These are phyloP conservation scores for Exophiala mesophila DNA, from an alignment of 2,329 filamentous ascomycete genomes.

Conservation along the genomic window DNA sequence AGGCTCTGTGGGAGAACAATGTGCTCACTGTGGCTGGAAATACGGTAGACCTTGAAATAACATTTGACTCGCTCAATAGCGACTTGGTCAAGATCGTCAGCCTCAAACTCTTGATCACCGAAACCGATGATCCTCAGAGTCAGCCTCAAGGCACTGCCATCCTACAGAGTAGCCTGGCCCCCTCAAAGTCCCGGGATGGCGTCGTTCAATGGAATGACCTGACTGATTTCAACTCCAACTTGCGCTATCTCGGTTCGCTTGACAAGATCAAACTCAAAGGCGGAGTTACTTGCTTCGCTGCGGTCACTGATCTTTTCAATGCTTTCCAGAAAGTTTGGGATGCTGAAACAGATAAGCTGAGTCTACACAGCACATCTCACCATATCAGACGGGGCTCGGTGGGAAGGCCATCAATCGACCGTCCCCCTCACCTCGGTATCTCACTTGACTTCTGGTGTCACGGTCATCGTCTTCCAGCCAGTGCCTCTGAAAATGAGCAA, in stretches of 20 bases:
- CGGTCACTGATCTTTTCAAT: constrained; percentile 40
- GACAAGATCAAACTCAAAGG: constrained; percentile 40
- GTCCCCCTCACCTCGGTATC: constrained; percentile 36
- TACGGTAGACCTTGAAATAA: constrained; percentile 44
- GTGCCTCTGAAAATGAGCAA: constrained; percentile 28
- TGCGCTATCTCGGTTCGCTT: constrained; percentile 38
- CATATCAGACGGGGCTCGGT: constrained; percentile 39
- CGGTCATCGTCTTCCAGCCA: constrained; percentile 1
- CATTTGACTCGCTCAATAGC: constrained; percentile 35
- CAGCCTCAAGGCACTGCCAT: constrained; percentile 41
- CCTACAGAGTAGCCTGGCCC: constrained; percentile 37
- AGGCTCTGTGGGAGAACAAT: constrained; percentile 45
- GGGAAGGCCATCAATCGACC: constrained; percentile 40
- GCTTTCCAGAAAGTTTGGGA: constrained; percentile 41
- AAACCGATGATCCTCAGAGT: constrained; percentile 35
- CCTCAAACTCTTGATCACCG: constrained; percentile 39
- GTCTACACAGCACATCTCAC: constrained; percentile 32
- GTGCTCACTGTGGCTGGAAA: constrained; percentile 43
- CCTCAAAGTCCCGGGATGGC: constrained; percentile 31
- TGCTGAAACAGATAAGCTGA: constrained; percentile 34
- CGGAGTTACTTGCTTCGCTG: constrained; percentile 44
- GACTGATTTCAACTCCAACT: constrained; percentile 38
- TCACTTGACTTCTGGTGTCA: constrained; percentile 41
- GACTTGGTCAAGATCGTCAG: constrained; percentile 41
- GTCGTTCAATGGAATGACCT: constrained; percentile 29